These are phyloP conservation scores for Sistotremastrum niveocremeum DNA, from an alignment of 768 basidiomycete genomes.

Conservation along the genomic window DNA sequence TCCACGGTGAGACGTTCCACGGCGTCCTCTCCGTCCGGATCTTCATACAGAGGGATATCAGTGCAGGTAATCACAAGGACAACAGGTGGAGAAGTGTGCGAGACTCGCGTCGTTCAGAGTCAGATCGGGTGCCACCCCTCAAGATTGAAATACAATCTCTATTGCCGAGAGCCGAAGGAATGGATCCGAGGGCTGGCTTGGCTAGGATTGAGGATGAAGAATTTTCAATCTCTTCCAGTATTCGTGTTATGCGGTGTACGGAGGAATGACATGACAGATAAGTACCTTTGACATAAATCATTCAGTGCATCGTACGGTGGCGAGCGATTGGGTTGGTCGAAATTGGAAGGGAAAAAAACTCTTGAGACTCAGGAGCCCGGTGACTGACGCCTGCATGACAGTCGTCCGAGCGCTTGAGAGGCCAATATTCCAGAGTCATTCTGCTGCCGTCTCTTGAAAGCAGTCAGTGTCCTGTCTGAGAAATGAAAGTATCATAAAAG, in stretches of 20 bases:
- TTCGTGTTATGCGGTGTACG: not conserved
- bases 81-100: slow-evolving; percentile 8
- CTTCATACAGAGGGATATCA: slow-evolving; percentile 13
- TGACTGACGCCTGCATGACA: too few species aligned
- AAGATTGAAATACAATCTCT: slow-evolving; percentile 15
- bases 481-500: too few species aligned
- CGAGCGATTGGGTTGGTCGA: too few species aligned
- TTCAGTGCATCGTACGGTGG: too few species aligned
- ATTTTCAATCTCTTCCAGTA: slow-evolving; percentile 3
- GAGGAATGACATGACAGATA: not conserved
- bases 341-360: too few species aligned
- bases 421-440: too few species aligned
- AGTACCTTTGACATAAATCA: slow-evolving; percentile 13
- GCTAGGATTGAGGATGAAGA: slow-evolving; percentile 8
- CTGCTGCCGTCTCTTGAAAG: too few species aligned
- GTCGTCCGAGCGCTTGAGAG: too few species aligned
- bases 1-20: slow-evolving; percentile 14
- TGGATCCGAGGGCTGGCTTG: slow-evolving; percentile 11
- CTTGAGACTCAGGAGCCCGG: too few species aligned
- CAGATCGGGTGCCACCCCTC: slow-evolving; percentile 7
- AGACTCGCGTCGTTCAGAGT: slow-evolving; percentile 6
- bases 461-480: too few species aligned
- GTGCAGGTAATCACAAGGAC: slow-evolving; percentile 19
- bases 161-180: slow-evolving; percentile 10
- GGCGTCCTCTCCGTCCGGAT: slow-evolving; percentile 5